These are phyloP conservation scores for Zygosaccharomyces rouxii DNA, from an alignment of 805 yeast species.

Conservation along the genomic window DNA sequence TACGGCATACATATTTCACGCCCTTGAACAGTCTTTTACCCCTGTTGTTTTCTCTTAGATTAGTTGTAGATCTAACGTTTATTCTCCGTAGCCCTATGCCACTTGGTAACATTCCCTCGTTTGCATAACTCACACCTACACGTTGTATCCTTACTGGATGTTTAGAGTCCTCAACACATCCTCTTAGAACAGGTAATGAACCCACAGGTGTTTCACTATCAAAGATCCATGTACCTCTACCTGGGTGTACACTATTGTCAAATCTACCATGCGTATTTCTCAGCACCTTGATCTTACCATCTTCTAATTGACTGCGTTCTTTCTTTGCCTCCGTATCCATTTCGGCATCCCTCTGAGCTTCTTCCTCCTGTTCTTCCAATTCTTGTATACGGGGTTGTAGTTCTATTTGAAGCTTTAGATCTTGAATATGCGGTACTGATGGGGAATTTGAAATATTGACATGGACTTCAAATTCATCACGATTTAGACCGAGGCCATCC, in stretches of 20 bases:
- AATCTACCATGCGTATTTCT: slow-evolving; percentile 78
- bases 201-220: slow-evolving; percentile 58
- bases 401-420: slow-evolving; percentile 42
- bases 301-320: slow-evolving; percentile 4
- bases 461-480: slow-evolving; percentile 39
- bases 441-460: slow-evolving; percentile 37
- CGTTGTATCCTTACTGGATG: slow-evolving; percentile 10
- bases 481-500: slow-evolving; percentile 34
- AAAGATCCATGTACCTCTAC: slow-evolving; percentile 62
- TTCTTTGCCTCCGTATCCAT: background rate
- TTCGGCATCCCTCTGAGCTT: background rate
- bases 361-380: background rate
- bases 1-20: slow-evolving; percentile 69
- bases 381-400: slow-evolving; percentile 14
- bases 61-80: slow-evolving; percentile 55
- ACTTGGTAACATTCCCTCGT: slow-evolving; percentile 71
- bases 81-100: slow-evolving; percentile 66
- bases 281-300: slow-evolving; percentile 46
- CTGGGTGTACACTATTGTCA: slow-evolving; percentile 41
- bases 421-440: slow-evolving; percentile 45
- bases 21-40: slow-evolving; percentile 82
- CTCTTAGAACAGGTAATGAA: slow-evolving; percentile 62
- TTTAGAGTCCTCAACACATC: slow-evolving; percentile 39
- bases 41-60: slow-evolving; percentile 32
- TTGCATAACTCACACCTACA: slow-evolving; percentile 45